These are phyloP conservation scores for Erysimum cheiri DNA, from an alignment of 441 rosid species.

Conservation along the genomic window DNA sequence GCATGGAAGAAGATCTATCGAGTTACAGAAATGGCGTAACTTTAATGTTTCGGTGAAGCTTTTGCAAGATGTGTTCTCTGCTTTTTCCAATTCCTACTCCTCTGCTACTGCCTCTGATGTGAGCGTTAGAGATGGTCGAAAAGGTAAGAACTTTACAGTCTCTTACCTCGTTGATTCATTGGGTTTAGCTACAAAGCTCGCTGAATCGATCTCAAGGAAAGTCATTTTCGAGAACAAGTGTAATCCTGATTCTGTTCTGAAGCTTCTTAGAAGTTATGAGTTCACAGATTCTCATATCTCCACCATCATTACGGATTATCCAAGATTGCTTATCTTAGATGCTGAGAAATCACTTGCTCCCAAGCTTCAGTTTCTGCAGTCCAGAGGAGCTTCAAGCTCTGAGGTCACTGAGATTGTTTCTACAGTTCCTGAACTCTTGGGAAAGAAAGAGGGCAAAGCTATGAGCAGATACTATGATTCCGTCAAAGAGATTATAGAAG, in stretches of 20 bases:
- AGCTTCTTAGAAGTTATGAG: background rate
- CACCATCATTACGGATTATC: slow-evolving; percentile 29
- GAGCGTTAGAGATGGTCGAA: background rate
- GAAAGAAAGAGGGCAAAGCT: background rate
- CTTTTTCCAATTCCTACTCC: background rate
- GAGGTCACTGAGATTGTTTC: slow-evolving; percentile 26
- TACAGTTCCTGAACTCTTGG: background rate
- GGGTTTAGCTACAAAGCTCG: slow-evolving; percentile 38
- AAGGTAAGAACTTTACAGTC: slow-evolving; percentile 19
- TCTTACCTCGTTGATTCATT: slow-evolving; percentile 31
- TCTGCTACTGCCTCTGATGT: background rate
- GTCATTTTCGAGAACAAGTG: background rate
- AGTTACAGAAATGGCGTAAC: background rate
- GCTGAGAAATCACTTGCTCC: slow-evolving; percentile 29
- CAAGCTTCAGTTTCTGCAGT: slow-evolving; percentile 40
- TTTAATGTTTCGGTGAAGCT: background rate
- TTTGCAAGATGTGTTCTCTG: background rate
- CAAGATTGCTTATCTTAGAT: slow-evolving; percentile 28
- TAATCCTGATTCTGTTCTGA: background rate
- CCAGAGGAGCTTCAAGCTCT: slow-evolving; percentile 37
- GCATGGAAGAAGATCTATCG: too few species aligned
- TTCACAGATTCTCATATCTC: slow-evolving; percentile 36
- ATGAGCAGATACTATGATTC: background rate
- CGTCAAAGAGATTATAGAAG: background rate
- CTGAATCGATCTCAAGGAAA: slow-evolving; percentile 29